Evolutionary conservation across 164 flowering plant genomes (phyloP).

Genomic region (Litsea cubeba): DNA sequence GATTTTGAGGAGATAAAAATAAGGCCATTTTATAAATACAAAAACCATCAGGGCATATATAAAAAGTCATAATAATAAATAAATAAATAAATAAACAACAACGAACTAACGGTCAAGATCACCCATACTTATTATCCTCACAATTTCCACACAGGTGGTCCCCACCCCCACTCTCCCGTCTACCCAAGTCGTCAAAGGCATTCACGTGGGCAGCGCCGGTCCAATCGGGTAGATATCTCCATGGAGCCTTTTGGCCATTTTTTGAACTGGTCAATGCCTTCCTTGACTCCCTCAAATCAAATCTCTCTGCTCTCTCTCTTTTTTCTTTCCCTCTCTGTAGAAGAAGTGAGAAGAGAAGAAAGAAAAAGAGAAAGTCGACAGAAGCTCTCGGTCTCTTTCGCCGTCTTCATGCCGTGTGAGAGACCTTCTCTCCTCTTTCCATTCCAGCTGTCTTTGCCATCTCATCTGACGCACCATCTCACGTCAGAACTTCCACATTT

Average conservation of each 20-base stretch:
- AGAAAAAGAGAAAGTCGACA: slow-evolving; percentile 15
- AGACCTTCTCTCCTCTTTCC: background rate
- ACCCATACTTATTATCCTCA: background rate
- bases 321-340: background rate
- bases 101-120: background rate
- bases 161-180: background rate
- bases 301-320: background rate
- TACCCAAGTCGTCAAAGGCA: background rate
- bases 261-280: slow-evolving; percentile 36
- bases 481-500: slow-evolving; percentile 11
- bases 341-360: background rate
- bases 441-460: slow-evolving; percentile 14
- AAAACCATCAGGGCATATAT: too few species aligned
- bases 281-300: slow-evolving; percentile 15
- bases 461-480: slow-evolving; percentile 24
- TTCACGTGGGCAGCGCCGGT: slow-evolving; percentile 36
- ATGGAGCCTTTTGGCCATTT: slow-evolving; percentile 1
- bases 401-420: slow-evolving; percentile 5
- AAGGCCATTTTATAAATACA: too few species aligned
- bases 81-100: too few species aligned
- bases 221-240: slow-evolving; percentile 25
- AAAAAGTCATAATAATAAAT: too few species aligned
- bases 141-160: background rate
- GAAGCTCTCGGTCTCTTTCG: background rate
- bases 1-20: too few species aligned